phyloP scores from a whole-genome alignment of 2,329 filamentous ascomycete species.

The Penicillium thymicola region DNA sequence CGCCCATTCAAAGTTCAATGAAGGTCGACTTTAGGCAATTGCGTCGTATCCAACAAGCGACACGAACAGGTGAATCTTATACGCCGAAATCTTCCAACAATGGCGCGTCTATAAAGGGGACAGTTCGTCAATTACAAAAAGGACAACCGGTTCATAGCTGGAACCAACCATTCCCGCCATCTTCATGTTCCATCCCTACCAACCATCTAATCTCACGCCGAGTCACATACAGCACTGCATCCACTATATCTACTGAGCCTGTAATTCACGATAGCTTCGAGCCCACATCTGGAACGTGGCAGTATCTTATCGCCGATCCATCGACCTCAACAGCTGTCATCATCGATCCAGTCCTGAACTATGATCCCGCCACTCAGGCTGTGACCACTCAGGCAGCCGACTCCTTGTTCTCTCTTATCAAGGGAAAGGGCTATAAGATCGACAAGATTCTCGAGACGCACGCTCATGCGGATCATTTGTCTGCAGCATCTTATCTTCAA shows the following conservation, averaged over 20 bases:
- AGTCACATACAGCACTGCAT: slow-evolving; percentile 8
- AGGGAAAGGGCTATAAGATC: slow-evolving; percentile 48
- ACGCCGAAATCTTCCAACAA: neutral
- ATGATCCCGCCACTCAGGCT: slow-evolving; percentile 43
- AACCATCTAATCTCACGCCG: neutral
- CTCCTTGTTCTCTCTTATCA: slow-evolving; percentile 45
- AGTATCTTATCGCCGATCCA: slow-evolving; percentile 59
- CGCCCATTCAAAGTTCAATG: neutral
- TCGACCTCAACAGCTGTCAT: slow-evolving; percentile 50
- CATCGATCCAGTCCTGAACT: slow-evolving; percentile 63
- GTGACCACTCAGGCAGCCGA: slow-evolving; percentile 56
- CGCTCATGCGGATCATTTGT: slow-evolving; percentile 52
- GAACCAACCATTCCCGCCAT: neutral
- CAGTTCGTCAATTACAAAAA: neutral
- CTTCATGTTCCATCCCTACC: neutral
- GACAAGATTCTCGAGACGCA: slow-evolving; percentile 61
- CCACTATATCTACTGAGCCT: slow-evolving; percentile 11
- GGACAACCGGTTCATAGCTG: neutral
- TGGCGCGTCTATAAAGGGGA: neutral
- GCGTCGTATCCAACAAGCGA: neutral
- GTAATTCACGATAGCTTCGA: slow-evolving; percentile 38
- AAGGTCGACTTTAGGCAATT: neutral
- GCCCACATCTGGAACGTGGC: slow-evolving; percentile 54
- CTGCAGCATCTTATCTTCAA: slow-evolving; percentile 58
- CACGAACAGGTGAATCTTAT: neutral